Conservation (phyloP, 495 filamentous ascomycete genomes). For the Chlorociboria aeruginascens region DNA sequence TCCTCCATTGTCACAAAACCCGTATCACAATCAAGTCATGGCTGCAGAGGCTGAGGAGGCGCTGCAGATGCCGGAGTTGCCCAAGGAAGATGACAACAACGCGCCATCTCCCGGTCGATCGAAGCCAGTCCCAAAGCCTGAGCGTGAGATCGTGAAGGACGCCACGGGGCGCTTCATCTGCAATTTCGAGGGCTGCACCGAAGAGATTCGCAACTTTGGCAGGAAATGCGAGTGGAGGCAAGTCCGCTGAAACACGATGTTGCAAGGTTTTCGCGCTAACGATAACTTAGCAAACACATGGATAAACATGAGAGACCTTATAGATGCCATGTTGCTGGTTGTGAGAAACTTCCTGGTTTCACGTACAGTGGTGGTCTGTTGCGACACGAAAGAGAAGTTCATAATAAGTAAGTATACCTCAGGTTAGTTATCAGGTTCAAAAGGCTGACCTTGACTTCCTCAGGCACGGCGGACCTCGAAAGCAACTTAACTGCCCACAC, state of each 20-base stretch:
- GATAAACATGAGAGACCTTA: conserved; percentile 93
- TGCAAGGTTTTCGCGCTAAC: neutral
- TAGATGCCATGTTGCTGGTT: conserved; percentile 61
- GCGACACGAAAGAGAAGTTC: conserved; percentile 83
- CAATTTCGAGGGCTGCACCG: conserved; percentile 31
- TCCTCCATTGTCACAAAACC: conserved; percentile 11
- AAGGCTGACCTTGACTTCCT: conserved; percentile 39
- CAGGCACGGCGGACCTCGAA: conserved; percentile 53
- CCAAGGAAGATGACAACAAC: conserved; percentile 11
- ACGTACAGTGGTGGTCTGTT: conserved; percentile 84
- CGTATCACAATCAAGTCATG: conserved; percentile 10
- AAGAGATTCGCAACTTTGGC: conserved; percentile 28
- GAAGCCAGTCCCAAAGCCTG: conserved; percentile 37
- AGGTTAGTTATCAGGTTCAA: conserved; percentile 14
- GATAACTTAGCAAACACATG: conserved; percentile 46
- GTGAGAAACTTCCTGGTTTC: conserved; percentile 84
- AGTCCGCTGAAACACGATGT: neutral
- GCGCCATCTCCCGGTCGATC: conserved; percentile 21
- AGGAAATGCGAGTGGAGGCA: conserved; percentile 74
- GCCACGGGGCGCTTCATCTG: conserved; percentile 59
- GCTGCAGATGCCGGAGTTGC: conserved; percentile 10
- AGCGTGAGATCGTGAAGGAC: conserved; percentile 41
- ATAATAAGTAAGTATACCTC: conserved; percentile 32
- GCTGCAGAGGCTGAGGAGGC: conserved; percentile 3
- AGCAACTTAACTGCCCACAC: conserved; percentile 66